These are phyloP conservation scores for Pseudoturritis turrita DNA, from an alignment of 345 rosid genomes.

Conservation along the genomic window DNA sequence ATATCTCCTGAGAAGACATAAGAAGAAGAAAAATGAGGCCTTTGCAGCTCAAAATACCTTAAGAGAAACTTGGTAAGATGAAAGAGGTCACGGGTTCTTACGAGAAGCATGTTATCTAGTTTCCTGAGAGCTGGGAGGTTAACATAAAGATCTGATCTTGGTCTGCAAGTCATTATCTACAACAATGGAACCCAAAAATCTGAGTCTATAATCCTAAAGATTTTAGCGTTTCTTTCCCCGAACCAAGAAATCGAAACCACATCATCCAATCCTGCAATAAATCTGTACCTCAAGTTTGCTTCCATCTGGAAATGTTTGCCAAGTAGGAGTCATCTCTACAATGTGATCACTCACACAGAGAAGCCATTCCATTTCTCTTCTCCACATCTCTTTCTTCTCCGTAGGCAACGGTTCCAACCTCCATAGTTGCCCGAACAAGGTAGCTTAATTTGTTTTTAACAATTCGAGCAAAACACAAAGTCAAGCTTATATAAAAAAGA, in stretches of 20 bases:
- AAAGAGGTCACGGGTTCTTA: conserved; percentile 34
- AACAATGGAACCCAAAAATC: conserved; percentile 11
- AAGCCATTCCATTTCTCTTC: conserved; percentile 96
- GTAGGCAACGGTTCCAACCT: conserved; percentile 75
- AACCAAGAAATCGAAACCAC: background rate
- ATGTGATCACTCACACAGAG: conserved; percentile 91
- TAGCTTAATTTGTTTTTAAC: conserved; percentile 40
- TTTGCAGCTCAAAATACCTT: background rate
- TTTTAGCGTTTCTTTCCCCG: background rate
- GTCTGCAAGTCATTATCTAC: conserved; percentile 96
- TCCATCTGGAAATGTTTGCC: conserved; percentile 98
- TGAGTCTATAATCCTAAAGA: background rate
- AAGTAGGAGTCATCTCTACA: conserved; percentile 87
- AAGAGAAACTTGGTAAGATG: background rate
- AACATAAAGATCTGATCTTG: conserved; percentile 79
- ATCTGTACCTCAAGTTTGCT: conserved; percentile 84
- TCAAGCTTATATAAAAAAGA: background rate
- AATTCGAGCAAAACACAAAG: conserved; percentile 5
- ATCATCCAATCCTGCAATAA: background rate
- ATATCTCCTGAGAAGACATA: conserved; percentile 60
- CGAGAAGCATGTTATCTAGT: conserved; percentile 95
- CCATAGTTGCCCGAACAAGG: conserved; percentile 96
- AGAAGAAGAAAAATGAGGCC: background rate
- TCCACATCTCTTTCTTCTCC: conserved; percentile 96
- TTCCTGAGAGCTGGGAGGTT: conserved; percentile 94